phyloP scores from a whole-genome alignment of 257 asterid species.

The Phtheirospermum japonicum region DNA sequence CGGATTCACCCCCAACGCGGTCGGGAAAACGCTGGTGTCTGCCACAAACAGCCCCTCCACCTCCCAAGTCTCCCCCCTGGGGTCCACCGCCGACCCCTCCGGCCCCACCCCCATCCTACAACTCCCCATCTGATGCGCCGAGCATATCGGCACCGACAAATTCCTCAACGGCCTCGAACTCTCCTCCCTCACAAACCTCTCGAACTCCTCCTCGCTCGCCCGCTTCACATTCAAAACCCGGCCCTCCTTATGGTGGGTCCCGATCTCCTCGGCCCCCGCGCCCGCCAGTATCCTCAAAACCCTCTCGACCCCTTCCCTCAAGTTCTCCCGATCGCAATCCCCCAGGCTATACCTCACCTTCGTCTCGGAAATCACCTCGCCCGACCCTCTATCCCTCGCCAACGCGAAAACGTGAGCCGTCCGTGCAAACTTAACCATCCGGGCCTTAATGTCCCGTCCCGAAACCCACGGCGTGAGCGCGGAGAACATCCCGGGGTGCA shows the following conservation, averaged over 20 bases:
- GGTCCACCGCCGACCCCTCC: constrained; percentile 47
- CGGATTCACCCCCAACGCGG: constrained; percentile 89
- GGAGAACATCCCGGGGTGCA: constrained; percentile 86
- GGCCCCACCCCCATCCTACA: constrained; percentile 82
- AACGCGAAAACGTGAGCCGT: constrained; percentile 63
- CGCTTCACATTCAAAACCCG: constrained; percentile 49
- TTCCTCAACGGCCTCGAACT: constrained; percentile 46
- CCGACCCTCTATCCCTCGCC: constrained; percentile 73
- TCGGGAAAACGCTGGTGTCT: constrained; percentile 85
- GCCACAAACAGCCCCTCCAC: constrained; percentile 66
- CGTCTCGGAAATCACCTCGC: constrained; percentile 37
- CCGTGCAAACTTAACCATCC: constrained; percentile 60
- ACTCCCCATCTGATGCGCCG: constrained; percentile 98
- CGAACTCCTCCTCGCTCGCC: constrained; percentile 43
- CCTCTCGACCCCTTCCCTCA: constrained; percentile 57
- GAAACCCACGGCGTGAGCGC: constrained; percentile 70
- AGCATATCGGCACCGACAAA: constrained; percentile 51
- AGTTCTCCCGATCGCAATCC: constrained; percentile 38
- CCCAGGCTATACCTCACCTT: constrained; percentile 50
- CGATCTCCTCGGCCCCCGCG: constrained; percentile 88
- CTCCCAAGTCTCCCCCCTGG: constrained; percentile 79
- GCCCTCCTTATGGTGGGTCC: constrained; percentile 62
- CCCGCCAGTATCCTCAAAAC: constrained; percentile 61
- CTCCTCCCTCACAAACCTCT: constrained; percentile 59
- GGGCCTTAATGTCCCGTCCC: constrained; percentile 51